phyloP scores from a whole-genome alignment of 768 basidiomycete species.

The Baorangia bicolor region DNA sequence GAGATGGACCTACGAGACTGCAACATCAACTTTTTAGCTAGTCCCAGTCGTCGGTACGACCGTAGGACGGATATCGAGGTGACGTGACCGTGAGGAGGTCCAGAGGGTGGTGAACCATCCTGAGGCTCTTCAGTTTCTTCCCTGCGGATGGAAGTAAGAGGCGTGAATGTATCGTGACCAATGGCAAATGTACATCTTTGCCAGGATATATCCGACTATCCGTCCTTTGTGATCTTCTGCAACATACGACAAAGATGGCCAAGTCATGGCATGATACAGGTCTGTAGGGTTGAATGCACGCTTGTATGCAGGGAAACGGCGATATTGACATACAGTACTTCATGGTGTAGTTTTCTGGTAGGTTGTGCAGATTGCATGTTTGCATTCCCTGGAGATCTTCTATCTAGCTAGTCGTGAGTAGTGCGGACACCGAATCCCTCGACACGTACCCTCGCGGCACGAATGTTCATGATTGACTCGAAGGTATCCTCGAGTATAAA shows the following conservation, averaged over 20 bases:
- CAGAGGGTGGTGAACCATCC: constrained; percentile 48
- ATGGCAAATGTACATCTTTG: constrained; percentile 73
- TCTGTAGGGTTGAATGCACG: constrained; percentile 45
- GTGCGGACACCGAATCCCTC: background rate
- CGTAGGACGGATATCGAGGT: constrained; percentile 95
- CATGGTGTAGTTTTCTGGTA: constrained; percentile 90
- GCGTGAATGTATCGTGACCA: background rate
- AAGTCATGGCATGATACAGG: constrained; percentile 86
- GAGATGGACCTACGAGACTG: constrained; percentile 70
- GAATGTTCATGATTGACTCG: constrained; percentile 28
- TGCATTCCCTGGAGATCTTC: constrained; percentile 93
- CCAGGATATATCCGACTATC: constrained; percentile 94
- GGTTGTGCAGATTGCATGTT: constrained; percentile 87
- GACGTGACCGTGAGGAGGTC: constrained; percentile 81
- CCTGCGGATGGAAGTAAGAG: constrained; percentile 43
- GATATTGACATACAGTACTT: constrained; percentile 58
- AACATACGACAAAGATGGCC: constrained; percentile 92
- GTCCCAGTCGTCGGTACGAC: constrained; percentile 84
- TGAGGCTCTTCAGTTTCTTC: constrained; percentile 48
- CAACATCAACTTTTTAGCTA: constrained; percentile 93
- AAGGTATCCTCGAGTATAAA: background rate
- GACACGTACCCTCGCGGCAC: constrained; percentile 28
- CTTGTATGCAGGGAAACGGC: background rate
- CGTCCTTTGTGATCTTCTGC: constrained; percentile 87
- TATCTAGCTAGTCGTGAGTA: constrained; percentile 47